phyloP scores from a whole-genome alignment of 208 protist species.

The Wallacemonas sp. region DNA sequence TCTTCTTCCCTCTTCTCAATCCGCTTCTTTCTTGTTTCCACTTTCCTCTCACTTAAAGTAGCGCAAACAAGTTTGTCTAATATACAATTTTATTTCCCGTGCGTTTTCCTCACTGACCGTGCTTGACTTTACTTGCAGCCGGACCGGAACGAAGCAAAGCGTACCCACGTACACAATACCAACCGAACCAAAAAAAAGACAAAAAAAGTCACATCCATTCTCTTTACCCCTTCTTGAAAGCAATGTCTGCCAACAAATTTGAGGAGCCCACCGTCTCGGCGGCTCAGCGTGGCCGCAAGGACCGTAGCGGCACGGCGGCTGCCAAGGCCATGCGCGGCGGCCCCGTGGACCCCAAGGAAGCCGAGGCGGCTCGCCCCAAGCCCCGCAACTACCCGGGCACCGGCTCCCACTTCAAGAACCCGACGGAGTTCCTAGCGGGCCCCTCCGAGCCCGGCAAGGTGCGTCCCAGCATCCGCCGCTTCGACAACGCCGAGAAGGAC shows the following conservation, averaged over 20 bases:
- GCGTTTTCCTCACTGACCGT: too few species aligned
- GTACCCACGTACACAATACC: too few species aligned
- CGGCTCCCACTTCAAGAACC: slow-evolving; percentile 38
- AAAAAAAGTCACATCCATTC: not conserved
- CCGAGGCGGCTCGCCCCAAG: slow-evolving; percentile 18
- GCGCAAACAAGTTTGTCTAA: slow-evolving; percentile 15
- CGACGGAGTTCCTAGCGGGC: slow-evolving; percentile 71
- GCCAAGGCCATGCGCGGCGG: slow-evolving; percentile 31
- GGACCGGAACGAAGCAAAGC: too few species aligned
- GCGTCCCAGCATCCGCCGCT: slow-evolving; percentile 66
- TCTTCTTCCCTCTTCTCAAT: not conserved
- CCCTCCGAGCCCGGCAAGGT: slow-evolving; percentile 60
- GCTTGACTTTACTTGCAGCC: too few species aligned
- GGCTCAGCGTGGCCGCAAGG: slow-evolving; percentile 29
- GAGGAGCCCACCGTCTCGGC: slow-evolving; percentile 13
- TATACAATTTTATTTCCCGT: too few species aligned
- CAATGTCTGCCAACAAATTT: slow-evolving; percentile 15
- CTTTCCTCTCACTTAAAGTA: slow-evolving; percentile 8
- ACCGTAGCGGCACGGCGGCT: slow-evolving; percentile 38
- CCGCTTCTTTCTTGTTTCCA: not conserved
- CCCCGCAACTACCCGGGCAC: slow-evolving; percentile 27
- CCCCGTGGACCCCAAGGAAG: slow-evolving; percentile 10
- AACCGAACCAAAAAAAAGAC: slow-evolving; percentile 15
- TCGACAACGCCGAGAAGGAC: slow-evolving; percentile 46
- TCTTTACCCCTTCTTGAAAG: not conserved